Base-by-base conservation (phyloP, 202 grass and related monocot species). In the Setaria italica region DNA sequence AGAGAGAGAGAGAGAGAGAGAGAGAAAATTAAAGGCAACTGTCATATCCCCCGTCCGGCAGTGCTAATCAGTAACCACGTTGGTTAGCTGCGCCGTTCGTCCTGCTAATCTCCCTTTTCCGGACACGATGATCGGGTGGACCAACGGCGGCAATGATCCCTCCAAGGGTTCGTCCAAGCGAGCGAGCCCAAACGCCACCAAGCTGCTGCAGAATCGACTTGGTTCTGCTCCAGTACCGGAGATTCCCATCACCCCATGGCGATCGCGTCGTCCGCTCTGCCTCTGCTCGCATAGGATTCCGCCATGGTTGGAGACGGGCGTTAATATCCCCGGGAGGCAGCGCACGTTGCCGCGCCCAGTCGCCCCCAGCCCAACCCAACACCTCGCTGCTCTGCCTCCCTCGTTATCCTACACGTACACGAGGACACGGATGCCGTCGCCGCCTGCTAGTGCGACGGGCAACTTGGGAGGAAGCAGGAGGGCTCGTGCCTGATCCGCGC, bases 301-400 rank as follows among this genome's bases (percentile, higher is more conserved):
- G 7, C 9, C 13, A 3, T 29, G 78, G 68, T 66, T 47, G 69
- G 68, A 73, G 77, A 29, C 42, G 56, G 19, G 35, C 33, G 79
- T 69, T 30, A 69, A 60, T 51, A n/a, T 37, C 33, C 5, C 5
- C 2, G 16, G 54, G 76, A 86, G 88, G 88, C 83, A 90, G 72
- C 66, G 72, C 88, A 90, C 88, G 88, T 78, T 90, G 64, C 17
- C 69, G 77, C 69, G 45, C 4, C 17, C 83, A 82, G 82, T 9
- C 19, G 5, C 65, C 3, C 34, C 16, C 25, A 25, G 25, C 25
- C 25, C 25, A 25, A 25, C 25, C 25, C 25, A 25, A 25, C 25
- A 25, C 25, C 63, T 20, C 19, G 54, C 49, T 4, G 51, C 51
- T 6, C 15, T 13, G 51, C 49, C 49, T 51, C 48, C 1, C 25